Evolutionary conservation across 208 protist species (phyloP).

Genomic region (Wallacemonas rigidus): DNA sequence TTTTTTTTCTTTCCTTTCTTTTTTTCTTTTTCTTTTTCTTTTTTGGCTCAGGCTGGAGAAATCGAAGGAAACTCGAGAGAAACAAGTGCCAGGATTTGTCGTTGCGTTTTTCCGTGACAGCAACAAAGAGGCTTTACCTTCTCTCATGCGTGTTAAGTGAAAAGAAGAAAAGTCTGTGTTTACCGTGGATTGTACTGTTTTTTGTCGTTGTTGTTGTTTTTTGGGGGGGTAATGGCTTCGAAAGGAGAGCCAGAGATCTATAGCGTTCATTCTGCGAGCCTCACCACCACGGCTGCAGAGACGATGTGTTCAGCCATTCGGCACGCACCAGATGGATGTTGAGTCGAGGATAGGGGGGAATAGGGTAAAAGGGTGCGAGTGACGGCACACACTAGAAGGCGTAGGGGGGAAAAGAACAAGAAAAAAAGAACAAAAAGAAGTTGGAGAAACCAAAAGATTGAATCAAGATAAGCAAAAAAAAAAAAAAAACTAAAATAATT

Average conservation of each 20-base stretch:
- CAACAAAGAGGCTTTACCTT: no score
- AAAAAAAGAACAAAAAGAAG: conserved; percentile 9
- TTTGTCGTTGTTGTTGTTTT: not conserved
- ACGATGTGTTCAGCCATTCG: not conserved
- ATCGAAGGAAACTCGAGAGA: not conserved
- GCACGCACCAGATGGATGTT: no score
- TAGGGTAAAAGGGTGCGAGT: no score
- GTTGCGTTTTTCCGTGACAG: no score
- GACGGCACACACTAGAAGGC: no score
- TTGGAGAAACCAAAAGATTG: conserved; percentile 9
- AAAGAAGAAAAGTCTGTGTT: conserved; percentile 16
- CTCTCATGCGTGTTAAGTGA: not conserved
- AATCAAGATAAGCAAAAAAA: not conserved
- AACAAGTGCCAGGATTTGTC: not conserved
- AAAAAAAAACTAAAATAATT: conserved; percentile 22
- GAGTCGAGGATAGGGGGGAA: no score
- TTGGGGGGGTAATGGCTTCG: no score
- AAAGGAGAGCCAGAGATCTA: not conserved
- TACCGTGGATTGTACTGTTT: conserved; percentile 13
- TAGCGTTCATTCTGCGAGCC: not conserved
- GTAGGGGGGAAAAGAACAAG: no score
- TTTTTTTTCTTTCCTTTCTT: conserved; percentile 9
- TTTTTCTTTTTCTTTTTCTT: conserved; percentile 19
- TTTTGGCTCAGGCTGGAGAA: not conserved
- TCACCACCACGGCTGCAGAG: not conserved